A percentile compares a stretch with the other conserved stretches of the same genome.
These are phyloP conservation scores for Fraxinus sp. DNA, from an alignment of 305 asterid genomes.

Conservation along the genomic window DNA sequence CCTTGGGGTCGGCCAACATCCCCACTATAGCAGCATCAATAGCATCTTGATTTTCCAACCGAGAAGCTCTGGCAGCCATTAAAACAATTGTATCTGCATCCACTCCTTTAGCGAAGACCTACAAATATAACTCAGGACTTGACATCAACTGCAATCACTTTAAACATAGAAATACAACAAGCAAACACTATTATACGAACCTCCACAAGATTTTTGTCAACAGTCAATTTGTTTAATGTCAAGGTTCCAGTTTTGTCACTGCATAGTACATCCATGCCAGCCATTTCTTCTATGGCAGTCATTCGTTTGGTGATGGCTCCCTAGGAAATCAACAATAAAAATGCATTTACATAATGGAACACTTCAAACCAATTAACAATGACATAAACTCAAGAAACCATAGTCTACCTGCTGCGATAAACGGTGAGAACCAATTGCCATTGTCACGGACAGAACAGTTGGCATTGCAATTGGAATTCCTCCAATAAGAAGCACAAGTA, in stretches of 20 bases:
- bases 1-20: slow-evolving; percentile 76
- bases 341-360: slow-evolving; percentile 6
- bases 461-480: slow-evolving; percentile 89
- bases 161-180: not conserved
- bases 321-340: slow-evolving; percentile 36
- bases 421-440: slow-evolving; percentile 92
- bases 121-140: slow-evolving; percentile 8
- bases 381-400: slow-evolving; percentile 17
- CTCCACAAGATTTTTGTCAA: slow-evolving; percentile 70
- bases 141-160: slow-evolving; percentile 6
- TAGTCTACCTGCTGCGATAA: slow-evolving; percentile 65
- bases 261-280: slow-evolving; percentile 92
- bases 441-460: slow-evolving; percentile 71
- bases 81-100: slow-evolving; percentile 64
- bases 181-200: slow-evolving; percentile 30
- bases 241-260: slow-evolving; percentile 89
- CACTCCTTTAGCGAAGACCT: slow-evolving; percentile 67
- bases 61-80: slow-evolving; percentile 85
- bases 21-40: slow-evolving; percentile 82
- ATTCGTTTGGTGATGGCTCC: slow-evolving; percentile 83
- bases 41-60: slow-evolving; percentile 86
- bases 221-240: slow-evolving; percentile 72
- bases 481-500: slow-evolving; percentile 78
- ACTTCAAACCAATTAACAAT: slow-evolving; percentile 12
- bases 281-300: slow-evolving; percentile 94